Evolutionary conservation across 441 rosid genomes (phyloP), one percentile per base, ranked within the genome.

Genomic region (Metrosideros polymorpha): DNA sequence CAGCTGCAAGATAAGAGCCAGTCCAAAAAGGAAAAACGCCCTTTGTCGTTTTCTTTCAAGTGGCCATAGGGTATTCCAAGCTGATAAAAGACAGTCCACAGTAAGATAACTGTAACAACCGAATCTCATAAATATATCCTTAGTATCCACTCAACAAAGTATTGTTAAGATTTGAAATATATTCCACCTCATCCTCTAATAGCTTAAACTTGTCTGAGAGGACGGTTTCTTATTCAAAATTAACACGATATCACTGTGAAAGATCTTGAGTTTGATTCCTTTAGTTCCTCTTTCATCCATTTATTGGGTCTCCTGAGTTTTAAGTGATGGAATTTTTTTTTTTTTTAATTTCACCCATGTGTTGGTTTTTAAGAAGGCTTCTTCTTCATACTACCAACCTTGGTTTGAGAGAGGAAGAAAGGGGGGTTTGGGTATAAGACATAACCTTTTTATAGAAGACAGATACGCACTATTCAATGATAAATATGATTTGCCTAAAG

Each of bases 51-150:
- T 97, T 92, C 99, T 94, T 91, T 97, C 99, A 89, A 83, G 94
- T 85, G 99, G 97, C 99, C 99, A 97, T 55, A 97, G 93, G 53
- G 96, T 91, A 91, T 94, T 93, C 99, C 99, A 97, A 86, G 99
- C 99, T 95, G 95, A 90, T 82, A 86, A 83, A 52, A 77, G 49
- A 54, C 54, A 66, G 14, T 66, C 45, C 77, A 19, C 77, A 9
- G 19, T 76, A 39, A 79, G 25, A 52, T 3, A 9, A 12, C 56
- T 22, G 10, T 82, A 82, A 30, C 54, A 47, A 71, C 47, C 22
- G 49, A 71, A 39, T 71, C 47, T 39, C 79, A 39, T 22, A 1
- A 22, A 39, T 39, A 13, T 39, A 12, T 71, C 22, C 49, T 22
- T 39, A 39, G 47, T 10, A 39, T 71, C 79, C 17, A 71, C 39